Conservation (phyloP, 768 basidiomycete genomes). For the Pseudohyphozyma bogoriensis region DNA sequence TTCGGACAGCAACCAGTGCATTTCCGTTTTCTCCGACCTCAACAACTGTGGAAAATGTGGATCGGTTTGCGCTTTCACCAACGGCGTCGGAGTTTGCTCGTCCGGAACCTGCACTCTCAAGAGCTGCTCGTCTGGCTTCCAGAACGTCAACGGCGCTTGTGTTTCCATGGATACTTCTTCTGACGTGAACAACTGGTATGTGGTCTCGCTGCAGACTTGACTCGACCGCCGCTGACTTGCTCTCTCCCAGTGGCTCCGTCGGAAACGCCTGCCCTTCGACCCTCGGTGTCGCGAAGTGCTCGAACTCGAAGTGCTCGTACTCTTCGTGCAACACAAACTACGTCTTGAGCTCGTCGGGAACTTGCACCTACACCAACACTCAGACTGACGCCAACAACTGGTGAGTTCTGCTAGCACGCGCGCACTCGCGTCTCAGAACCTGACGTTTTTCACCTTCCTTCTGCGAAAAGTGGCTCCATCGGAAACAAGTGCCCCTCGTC, state of each 20-base stretch:
- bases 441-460: background rate
- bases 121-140: background rate
- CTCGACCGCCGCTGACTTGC: background rate
- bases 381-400: slow-evolving; percentile 5
- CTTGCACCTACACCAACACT: background rate
- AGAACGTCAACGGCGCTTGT: background rate
- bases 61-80: slow-evolving; percentile 2
- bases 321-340: slow-evolving; percentile 9
- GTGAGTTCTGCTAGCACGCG: background rate
- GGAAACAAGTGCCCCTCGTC: slow-evolving; percentile 11
- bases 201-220: background rate
- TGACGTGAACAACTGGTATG: slow-evolving; percentile 6
- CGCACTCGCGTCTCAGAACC: background rate
- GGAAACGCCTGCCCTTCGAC: slow-evolving; percentile 4
- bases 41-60: background rate
- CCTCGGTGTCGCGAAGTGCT: background rate
- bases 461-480: slow-evolving; percentile 2
- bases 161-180: background rate
- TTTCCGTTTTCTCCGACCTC: background rate
- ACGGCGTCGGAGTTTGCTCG: slow-evolving; percentile 8
- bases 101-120: background rate
- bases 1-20: background rate
- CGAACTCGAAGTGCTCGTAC: slow-evolving; percentile 5
- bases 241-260: background rate
- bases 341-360: slow-evolving; percentile 1